phyloP scores from a whole-genome alignment of 2,329 filamentous ascomycete genomes.

The Colletotrichum zoysiae region DNA sequence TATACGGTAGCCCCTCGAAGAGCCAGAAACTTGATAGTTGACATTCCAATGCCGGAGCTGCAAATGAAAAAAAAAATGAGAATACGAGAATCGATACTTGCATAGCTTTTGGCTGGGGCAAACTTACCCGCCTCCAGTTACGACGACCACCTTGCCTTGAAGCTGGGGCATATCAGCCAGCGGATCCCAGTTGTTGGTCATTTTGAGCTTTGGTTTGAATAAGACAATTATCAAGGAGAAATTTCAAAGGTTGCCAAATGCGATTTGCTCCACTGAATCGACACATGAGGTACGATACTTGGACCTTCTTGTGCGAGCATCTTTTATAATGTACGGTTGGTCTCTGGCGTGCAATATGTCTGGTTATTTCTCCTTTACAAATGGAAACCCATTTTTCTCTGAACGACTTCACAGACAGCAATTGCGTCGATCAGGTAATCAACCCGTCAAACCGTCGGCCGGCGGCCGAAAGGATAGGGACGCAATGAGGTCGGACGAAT shows the following conservation, averaged over 20 bases:
- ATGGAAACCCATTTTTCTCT: too few relatives aligned
- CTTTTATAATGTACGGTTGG: background rate
- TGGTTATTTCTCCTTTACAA: background rate
- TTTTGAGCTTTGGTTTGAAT: background rate
- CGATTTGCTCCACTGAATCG: background rate
- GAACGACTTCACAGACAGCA: background rate
- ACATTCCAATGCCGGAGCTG: conserved; percentile 45
- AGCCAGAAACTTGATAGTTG: conserved; percentile 45
- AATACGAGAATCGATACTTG: background rate
- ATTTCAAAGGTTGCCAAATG: background rate
- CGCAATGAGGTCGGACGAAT: too few relatives aligned
- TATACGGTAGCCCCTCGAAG: conserved; percentile 47
- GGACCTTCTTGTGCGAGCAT: background rate
- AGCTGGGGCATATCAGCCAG: conserved; percentile 43
- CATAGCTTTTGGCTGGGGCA: too few relatives aligned
- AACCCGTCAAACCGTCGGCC: background rate
- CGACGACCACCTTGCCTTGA: conserved; percentile 45
- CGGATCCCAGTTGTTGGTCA: conserved; percentile 39
- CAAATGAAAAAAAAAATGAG: too few relatives aligned
- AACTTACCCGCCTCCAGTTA: conserved; percentile 47
- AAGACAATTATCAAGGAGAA: background rate
- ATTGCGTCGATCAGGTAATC: background rate
- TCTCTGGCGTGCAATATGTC: too few relatives aligned
- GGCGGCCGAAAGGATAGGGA: too few relatives aligned
- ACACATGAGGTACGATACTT: background rate